Base-by-base conservation (phyloP, 176 grass and related monocot species). In the Aegilops longissima region DNA sequence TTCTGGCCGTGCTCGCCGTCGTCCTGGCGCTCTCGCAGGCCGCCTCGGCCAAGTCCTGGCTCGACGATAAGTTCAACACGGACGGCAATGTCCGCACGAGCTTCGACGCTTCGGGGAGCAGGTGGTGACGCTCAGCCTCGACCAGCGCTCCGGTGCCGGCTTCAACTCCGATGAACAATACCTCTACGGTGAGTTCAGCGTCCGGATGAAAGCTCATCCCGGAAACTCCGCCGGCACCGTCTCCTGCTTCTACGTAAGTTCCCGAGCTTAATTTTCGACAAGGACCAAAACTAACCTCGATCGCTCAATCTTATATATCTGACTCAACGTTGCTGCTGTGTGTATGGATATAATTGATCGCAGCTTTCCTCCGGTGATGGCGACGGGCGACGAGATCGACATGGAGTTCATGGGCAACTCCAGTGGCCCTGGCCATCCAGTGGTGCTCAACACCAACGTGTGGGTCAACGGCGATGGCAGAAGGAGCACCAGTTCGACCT, bases 51-150 rank as follows among this genome's bases (percentile, higher is more conserved):
- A 30, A n/a, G 42, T 2, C 39, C 24, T 81, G 79, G 79, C 79
- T 81, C 39, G 38, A 81, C 25, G 79, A 67, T 0, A 59, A 59
- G 39, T 81, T 81, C 79, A 67, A 39, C 38, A 81, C 79, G 9
- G 40, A 12, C 13, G 79, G 79, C 40, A 25, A 13, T 25, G 79
- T 81, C 25, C 63, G 63, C 5, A 5, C 7, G 1, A 2, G 30
- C 9, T 31, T 33, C 40, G 79, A 81, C 79, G 24, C 8, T 5
- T 49, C 79, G 0, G 79, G 79, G 2, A 45, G 79, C 39, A 67
- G 9, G 79, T 81, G 39, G 79, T 63, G 39, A 66, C 79, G 79
- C 79, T 81, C 2, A 17, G 64, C 79, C 79, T 81, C 24, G 79
- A 81, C 79, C 8, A 1, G 9, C 9, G 0, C 16, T 81, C 79